Conservation (phyloP, 805 yeast genomes). For the Candida alai region DNA sequence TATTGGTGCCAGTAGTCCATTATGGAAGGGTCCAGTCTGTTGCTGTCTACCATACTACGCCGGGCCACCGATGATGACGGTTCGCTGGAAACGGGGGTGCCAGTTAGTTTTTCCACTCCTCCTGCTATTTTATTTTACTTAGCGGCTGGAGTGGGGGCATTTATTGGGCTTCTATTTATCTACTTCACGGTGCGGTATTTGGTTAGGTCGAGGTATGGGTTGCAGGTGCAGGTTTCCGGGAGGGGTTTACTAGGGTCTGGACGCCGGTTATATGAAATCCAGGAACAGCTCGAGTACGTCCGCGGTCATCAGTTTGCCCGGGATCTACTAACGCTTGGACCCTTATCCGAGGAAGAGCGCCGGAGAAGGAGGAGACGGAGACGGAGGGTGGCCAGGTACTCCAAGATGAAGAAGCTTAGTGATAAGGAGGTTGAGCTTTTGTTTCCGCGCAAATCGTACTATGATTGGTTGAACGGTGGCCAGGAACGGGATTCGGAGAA, state of each 20-base stretch:
- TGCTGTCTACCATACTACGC: no score
- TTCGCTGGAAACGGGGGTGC: no score
- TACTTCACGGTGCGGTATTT: constrained; percentile 62
- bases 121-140: constrained; percentile 64
- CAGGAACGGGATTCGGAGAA: constrained; percentile 45
- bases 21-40: no score
- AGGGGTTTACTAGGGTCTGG: no score
- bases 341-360: constrained; percentile 25
- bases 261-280: constrained; percentile 20
- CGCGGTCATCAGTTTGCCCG: constrained; percentile 29
- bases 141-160: constrained; percentile 59
- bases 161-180: constrained; percentile 51
- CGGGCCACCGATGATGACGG: no score
- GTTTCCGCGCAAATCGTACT: constrained; percentile 56
- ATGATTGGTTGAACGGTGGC: constrained; percentile 61
- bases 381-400: constrained; percentile 34
- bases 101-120: no score
- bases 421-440: constrained; percentile 56
- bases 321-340: constrained; percentile 20
- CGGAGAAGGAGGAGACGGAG: constrained; percentile 33
- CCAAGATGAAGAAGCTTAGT: constrained; percentile 49
- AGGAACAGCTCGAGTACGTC: constrained; percentile 33
- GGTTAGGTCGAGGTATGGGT: constrained; percentile 53
- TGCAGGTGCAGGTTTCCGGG: constrained; percentile 26
- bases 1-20: no score